phyloP scores from a whole-genome alignment of 2,329 filamentous ascomycete genomes.

The Thielaviopsis musarum region DNA sequence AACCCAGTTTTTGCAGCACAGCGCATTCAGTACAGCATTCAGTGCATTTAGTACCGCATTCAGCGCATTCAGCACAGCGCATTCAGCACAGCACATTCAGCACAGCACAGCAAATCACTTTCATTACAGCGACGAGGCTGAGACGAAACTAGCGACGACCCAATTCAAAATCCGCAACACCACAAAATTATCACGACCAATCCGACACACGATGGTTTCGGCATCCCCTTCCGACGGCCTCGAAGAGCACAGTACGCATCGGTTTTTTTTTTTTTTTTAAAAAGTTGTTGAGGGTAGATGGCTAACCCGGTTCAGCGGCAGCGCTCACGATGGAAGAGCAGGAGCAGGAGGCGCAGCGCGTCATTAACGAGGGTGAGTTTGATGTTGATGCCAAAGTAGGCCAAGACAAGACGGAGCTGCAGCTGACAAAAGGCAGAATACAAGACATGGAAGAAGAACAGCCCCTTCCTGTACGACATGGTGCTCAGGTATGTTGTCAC shows the following conservation, averaged over 20 bases:
- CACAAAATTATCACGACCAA: background rate
- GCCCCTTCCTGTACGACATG: constrained; percentile 95
- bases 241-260: constrained; percentile 7
- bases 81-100: too few species aligned
- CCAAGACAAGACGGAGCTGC: background rate
- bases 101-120: background rate
- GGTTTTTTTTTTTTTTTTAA: background rate
- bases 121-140: background rate
- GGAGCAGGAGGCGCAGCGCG: constrained; percentile 59
- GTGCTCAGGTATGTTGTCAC: constrained; percentile 58
- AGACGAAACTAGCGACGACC: background rate
- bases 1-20: background rate
- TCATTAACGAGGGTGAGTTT: constrained; percentile 71
- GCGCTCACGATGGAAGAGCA: constrained; percentile 42
- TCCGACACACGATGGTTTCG: background rate
- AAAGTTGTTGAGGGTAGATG: background rate
- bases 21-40: too few species aligned
- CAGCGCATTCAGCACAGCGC: too few species aligned
- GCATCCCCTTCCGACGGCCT: constrained; percentile 6
- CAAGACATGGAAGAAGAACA: constrained; percentile 99
- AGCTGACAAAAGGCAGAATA: constrained; percentile 47
- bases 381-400: background rate
- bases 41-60: too few species aligned
- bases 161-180: background rate
- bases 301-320: constrained; percentile 12